These are phyloP conservation scores for Penicillium janthinellum DNA, from an alignment of 2,329 filamentous ascomycete species.

Conservation along the genomic window DNA sequence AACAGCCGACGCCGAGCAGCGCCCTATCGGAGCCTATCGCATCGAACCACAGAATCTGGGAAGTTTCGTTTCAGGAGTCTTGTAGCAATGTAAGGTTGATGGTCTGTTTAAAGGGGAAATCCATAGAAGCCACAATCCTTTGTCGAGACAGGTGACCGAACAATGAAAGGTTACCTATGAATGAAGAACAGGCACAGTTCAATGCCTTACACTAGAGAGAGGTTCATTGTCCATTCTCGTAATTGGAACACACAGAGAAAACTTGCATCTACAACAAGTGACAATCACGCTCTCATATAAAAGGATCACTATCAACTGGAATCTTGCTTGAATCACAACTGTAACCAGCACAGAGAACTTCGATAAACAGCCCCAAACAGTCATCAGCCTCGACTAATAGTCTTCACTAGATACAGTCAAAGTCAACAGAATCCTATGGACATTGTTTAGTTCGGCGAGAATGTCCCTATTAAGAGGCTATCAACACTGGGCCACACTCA, in stretches of 20 bases:
- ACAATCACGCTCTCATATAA: neutral
- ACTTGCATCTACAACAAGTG: neutral
- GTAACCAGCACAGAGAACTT: neutral
- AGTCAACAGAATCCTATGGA: too few species aligned
- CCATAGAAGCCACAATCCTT: neutral
- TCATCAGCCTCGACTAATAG: neutral
- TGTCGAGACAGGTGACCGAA: neutral
- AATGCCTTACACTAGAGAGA: neutral
- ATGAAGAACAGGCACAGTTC: neutral
- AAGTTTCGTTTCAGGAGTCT: neutral
- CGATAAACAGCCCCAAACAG: neutral
- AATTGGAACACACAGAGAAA: neutral
- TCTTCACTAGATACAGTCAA: neutral
- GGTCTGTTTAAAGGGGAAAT: neutral
- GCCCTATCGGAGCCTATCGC: neutral
- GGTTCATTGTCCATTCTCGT: neutral
- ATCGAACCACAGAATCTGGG: neutral
- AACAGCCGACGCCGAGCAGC: neutral
- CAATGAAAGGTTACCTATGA: neutral
- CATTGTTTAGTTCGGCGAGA: neutral
- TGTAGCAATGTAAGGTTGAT: too few species aligned
- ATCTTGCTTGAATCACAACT: neutral
- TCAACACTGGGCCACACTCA: neutral
- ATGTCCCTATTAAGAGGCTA: neutral
- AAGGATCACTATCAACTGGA: too few species aligned